Conservation (phyloP, 768 basidiomycete species). For the Leccinum uliginosum region DNA sequence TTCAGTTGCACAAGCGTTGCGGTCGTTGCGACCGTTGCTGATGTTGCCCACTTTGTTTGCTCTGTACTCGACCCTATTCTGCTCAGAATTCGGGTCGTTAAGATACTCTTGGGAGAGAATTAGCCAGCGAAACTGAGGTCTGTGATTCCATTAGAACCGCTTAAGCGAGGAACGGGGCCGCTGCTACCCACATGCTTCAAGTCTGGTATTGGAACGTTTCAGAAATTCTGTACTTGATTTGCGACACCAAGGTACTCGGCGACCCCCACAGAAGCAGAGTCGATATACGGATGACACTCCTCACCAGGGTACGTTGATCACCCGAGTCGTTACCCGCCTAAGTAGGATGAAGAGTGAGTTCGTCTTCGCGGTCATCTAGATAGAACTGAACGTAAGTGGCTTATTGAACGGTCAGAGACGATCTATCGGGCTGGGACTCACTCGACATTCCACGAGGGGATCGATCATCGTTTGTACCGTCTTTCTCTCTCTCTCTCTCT, state of each 20-base stretch:
- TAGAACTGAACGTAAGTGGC: slow-evolving; percentile 65
- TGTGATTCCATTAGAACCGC: slow-evolving; percentile 26
- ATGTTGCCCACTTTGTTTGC: no score
- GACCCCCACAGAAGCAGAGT: slow-evolving; percentile 74
- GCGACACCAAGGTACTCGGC: slow-evolving; percentile 92
- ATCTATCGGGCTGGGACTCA: slow-evolving; percentile 36
- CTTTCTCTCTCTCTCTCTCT: slow-evolving; percentile 80
- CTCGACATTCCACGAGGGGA: slow-evolving; percentile 79
- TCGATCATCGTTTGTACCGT: slow-evolving; percentile 89
- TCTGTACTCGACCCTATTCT: no score
- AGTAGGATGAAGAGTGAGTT: slow-evolving; percentile 92
- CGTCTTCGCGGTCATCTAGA: slow-evolving; percentile 87
- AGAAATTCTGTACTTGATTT: slow-evolving; percentile 84
- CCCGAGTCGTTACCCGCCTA: slow-evolving; percentile 96
- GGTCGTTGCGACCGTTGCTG: no score
- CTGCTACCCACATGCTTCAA: slow-evolving; percentile 69
- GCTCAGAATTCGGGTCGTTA: no score
- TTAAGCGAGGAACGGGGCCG: neutral
- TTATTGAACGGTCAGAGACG: neutral
- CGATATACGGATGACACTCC: slow-evolving; percentile 27
- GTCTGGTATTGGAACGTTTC: slow-evolving; percentile 93
- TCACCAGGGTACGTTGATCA: slow-evolving; percentile 74
- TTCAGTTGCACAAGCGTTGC: no score
- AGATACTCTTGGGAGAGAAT: no score
- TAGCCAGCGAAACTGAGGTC: slow-evolving; percentile 95